Percentiles rank a stretch among this genome's conserved stretches.
phyloP scores from a whole-genome alignment of 352 stramenopile species.

The Pythium monospermum region DNA sequence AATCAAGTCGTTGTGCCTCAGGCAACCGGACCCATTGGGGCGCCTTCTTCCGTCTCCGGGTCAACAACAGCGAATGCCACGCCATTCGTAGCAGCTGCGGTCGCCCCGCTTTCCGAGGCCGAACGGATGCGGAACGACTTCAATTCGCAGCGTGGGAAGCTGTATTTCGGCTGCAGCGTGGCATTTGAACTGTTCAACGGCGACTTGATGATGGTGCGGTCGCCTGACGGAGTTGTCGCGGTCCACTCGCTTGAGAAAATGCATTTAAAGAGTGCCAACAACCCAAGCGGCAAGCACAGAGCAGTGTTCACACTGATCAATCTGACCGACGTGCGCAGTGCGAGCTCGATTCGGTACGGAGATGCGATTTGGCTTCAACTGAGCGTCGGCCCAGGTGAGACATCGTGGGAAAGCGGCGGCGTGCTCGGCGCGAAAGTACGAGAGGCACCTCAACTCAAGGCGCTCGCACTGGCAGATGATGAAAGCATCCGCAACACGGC shows the following conservation, averaged over 20 bases:
- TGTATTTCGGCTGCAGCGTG: slow-evolving; percentile 68
- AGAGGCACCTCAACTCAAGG: slow-evolving; percentile 62
- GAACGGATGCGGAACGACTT: slow-evolving; percentile 71
- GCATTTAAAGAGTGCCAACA: slow-evolving; percentile 33
- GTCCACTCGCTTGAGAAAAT: slow-evolving; percentile 61
- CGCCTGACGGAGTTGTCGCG: slow-evolving; percentile 51
- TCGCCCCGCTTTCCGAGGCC: slow-evolving; percentile 24
- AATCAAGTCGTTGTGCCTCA: too few relatives aligned
- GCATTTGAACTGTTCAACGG: slow-evolving; percentile 72
- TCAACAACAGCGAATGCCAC: background rate
- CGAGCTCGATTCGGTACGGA: slow-evolving; percentile 65
- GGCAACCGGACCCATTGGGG: too few relatives aligned
- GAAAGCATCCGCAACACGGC: slow-evolving; percentile 41
- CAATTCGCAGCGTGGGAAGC: slow-evolving; percentile 50
- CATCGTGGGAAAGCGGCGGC: slow-evolving; percentile 66
- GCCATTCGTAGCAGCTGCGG: background rate
- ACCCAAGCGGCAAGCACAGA: slow-evolving; percentile 45
- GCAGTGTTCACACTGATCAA: slow-evolving; percentile 70
- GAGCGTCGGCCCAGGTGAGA: slow-evolving; percentile 56
- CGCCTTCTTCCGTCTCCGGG: too few relatives aligned
- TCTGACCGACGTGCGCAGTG: slow-evolving; percentile 56
- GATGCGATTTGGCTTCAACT: slow-evolving; percentile 75
- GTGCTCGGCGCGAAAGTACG: slow-evolving; percentile 72
- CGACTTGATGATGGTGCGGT: slow-evolving; percentile 63
- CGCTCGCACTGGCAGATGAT: slow-evolving; percentile 44